Evolutionary conservation across 768 basidiomycete species (phyloP), one percentile per base, ranked within the genome.

Genomic region (Kwoniella bestiolae): DNA sequence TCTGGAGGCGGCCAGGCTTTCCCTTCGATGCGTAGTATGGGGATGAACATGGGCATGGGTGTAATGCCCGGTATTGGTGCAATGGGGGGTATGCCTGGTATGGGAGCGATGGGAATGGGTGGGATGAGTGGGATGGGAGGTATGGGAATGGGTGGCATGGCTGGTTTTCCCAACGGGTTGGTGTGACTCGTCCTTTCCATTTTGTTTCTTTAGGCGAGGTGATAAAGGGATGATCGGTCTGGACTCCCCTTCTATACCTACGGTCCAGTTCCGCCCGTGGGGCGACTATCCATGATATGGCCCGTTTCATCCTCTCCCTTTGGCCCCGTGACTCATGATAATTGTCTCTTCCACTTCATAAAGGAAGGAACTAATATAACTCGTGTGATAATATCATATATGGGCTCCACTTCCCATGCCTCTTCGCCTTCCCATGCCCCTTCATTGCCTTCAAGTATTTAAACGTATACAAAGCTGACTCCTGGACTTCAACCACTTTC

Each of bases 91-190:
- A 63, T 65, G 68, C 57, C 31, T 1, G 68, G 57, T 9, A 64
- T 68, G 60, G 45, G 53, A n/a, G n/a, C n/a, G 14, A 18, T 23
- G 4, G 60, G 66, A 23, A 63, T 47, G 38, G 49, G 34, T 23
- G 58, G 49, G 18, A 63, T 66, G 59, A 23, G 25, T 5, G 50
- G 51, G 41, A 46, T 46, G 35, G 35, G 35, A 8, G 63, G 63
- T 12, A 61, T 60, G 63, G 69, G 58, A n/a, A 58, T 41, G 29
- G 62, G 67, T 28, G 41, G 41, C 4, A 52, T 65, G 60, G 18
- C 50, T n/a, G 61, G 61, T 28, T 63, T 63, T 21, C 51, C 29
- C 12, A 46, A 52, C 32, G 61, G 61, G 61, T 63, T 63, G 52
- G 61, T 63, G n/a, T 55, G 32, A n/a, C 21, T 41, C n/a, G 34